Evolutionary conservation across 768 basidiomycete species (phyloP), one percentile per base, ranked within the genome.

Genomic region (Lepiota venenata): DNA sequence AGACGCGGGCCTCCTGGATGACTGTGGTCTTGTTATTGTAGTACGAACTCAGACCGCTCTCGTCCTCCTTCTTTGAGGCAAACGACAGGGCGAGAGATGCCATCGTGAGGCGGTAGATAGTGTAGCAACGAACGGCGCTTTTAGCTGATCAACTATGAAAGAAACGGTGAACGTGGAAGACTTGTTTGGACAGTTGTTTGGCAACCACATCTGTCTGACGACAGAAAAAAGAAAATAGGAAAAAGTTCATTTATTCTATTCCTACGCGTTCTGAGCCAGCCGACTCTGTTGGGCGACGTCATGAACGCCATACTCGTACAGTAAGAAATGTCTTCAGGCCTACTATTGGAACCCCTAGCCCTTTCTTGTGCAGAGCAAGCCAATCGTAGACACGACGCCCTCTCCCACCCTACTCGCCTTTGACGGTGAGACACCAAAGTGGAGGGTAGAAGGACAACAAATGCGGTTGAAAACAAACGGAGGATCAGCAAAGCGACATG

Each of bases 11-110:
- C 71, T 99, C 97, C 71, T 98, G 97, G 61, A 98, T 90, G 60
- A 98, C 89, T 1, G 96, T 97, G 18, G 93, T 95, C 73, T 98
- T 98, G 79, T 98, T 96, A 74, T 93, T 93, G 70, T 92, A 91
- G 71, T 90, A 95, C 49, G 87, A 83, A 77, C 90, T 93, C 63
- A 97, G 84, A 50, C 91, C 88, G 70, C 81, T 85, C 76, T 97
- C 95, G 65, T 98, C 96, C 73, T 98, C 95, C 78, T 95, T 95
- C 79, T 98, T 98, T 61, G 88, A 92, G 64, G 81, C 78, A 72
- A 91, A 87, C 61, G 85, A 80, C 83, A 90, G 82, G 66, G 72
- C 74, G 65, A 80, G 78, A 62, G 77, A 75, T 56, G 73, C 74
- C 78, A 80, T 80, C 59, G 66, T 64, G 49, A 55, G 58, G 52